Evolutionary conservation across 345 rosid genomes (phyloP), one percentile per base, ranked within the genome.

Genomic region (Physaria fendleri): DNA sequence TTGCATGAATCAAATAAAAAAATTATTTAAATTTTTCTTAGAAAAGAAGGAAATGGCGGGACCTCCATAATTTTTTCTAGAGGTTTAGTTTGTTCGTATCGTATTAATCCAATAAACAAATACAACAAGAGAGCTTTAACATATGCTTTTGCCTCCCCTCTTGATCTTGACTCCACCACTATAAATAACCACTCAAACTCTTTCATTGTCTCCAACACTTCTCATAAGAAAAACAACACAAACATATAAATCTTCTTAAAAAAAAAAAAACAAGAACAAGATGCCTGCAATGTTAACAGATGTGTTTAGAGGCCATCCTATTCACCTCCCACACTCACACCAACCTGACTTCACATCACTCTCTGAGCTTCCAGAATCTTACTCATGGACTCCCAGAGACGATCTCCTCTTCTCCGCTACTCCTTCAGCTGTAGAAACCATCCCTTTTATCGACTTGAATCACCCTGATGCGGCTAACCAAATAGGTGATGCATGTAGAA

Each of bases 301-400:
- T 53, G 89, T 62, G 37, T 83, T 64, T 48, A 61, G 60, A 53
- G 81, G 81, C 42, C 65, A 71, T 62, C 88, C 87, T 44, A 79
- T 71, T 58, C 82, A 69, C 27, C 85, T 63, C 51, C 74, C 68
- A 45, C 73, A 67, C 71, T 76, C 73, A 16, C 68, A 69, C 45
- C 70, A 72, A 52, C 90, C 88, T 16, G 90, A 87, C 65, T 84
- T 87, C 48, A 64, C 69, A 17, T 72, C 90, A 3, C 50, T 77
- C 41, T 13, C 37, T 13, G 41, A 68, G 28, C 69, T 84, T 7
- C 90, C 90, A 0, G 85, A 86, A 24, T 75, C 95, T 1, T 82
- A 84, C 64, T 40, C 56, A 6, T 81, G 87, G 90, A 66, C 68
- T 12, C 17, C 58, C 0, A 71, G 77, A 22, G 74, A 72, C 15